Percentiles rank a stretch among this genome's conserved stretches.
Evolutionary conservation across 148 eudicot species (phyloP).

Genomic region (Polygonum maritimum): DNA sequence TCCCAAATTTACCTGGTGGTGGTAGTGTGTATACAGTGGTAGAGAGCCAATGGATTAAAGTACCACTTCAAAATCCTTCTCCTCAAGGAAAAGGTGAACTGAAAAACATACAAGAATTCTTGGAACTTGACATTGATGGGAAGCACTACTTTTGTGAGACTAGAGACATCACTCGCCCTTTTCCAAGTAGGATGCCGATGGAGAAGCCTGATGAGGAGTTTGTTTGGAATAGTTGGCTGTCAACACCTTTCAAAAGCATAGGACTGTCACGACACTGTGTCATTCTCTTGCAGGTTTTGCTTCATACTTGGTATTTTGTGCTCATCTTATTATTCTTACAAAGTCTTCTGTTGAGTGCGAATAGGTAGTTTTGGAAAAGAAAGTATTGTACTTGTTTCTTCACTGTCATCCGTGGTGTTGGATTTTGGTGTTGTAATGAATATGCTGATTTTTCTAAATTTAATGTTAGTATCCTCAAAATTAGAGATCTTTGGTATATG

Average conservation of each 20-base stretch:
- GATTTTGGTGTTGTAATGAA: neutral
- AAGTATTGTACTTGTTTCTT: neutral
- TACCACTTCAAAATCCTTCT: constrained; percentile 79
- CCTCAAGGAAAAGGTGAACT: constrained; percentile 82
- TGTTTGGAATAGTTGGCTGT: constrained; percentile 92
- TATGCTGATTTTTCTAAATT: neutral
- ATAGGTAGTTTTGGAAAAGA: neutral
- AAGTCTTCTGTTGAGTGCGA: neutral
- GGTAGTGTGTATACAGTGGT: constrained; percentile 76
- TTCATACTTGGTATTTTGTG: constrained; percentile 16
- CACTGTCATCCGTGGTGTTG: neutral
- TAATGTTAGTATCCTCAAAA: neutral
- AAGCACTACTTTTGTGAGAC: constrained; percentile 90
- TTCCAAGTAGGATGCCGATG: constrained; percentile 75
- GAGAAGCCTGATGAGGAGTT: constrained; percentile 88
- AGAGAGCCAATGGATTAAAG: constrained; percentile 88
- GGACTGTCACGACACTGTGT: constrained; percentile 90
- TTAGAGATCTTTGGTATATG: neutral
- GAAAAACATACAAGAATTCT: constrained; percentile 70
- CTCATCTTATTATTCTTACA: constrained; percentile 7
- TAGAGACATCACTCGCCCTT: constrained; percentile 87
- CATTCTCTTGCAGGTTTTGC: constrained; percentile 74
- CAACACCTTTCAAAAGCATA: constrained; percentile 64
- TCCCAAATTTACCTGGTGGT: constrained; percentile 81
- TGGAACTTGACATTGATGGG: constrained; percentile 89